Evolutionary conservation across 768 basidiomycete genomes (phyloP).

Genomic region (Porpolomopsis calyptriformis): DNA sequence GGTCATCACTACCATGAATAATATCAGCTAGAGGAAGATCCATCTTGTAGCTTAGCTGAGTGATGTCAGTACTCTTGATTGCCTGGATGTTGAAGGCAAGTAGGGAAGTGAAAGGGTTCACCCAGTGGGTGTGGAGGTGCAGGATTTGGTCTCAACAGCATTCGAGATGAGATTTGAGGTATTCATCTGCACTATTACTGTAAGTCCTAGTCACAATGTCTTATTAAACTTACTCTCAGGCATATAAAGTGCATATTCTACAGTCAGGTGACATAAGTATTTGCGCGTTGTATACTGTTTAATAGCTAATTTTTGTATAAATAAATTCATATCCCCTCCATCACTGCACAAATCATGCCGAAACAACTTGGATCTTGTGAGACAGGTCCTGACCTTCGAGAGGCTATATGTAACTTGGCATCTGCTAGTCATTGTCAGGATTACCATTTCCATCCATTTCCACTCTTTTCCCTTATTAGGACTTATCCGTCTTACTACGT

Average conservation of each 20-base stretch:
- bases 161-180: background rate
- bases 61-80: background rate
- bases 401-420: too few species aligned
- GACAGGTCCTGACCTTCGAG: too few species aligned
- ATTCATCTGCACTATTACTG: background rate
- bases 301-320: too few species aligned
- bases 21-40: background rate
- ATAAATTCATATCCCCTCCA: too few species aligned
- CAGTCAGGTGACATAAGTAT: too few species aligned
- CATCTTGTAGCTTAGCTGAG: background rate
- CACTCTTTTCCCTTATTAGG: too few species aligned
- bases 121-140: background rate
- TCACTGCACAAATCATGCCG: too few species aligned
- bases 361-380: too few species aligned
- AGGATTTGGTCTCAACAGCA: background rate
- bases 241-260: slow-evolving; percentile 15
- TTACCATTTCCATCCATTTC: too few species aligned
- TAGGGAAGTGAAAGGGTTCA: background rate
- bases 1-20: background rate
- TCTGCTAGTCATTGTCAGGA: too few species aligned
- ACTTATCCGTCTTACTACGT: too few species aligned
- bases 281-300: too few species aligned
- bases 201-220: background rate
- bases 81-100: background rate
- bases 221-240: background rate